Conservation (phyloP, 2,329 filamentous ascomycete species). For the Penicillium vulpinum region DNA sequence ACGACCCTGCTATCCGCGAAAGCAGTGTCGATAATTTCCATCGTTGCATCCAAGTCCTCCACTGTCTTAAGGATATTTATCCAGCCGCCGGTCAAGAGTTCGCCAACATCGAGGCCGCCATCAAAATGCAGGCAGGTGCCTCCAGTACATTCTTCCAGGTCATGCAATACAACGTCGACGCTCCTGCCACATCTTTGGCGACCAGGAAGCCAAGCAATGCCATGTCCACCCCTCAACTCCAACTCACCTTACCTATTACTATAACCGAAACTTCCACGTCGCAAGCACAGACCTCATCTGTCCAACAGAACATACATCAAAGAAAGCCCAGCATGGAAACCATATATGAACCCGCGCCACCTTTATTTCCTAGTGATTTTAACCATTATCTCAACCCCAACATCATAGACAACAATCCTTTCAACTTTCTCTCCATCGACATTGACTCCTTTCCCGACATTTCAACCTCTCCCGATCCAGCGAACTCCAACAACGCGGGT, state of each 20-base stretch:
- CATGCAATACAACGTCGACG: conserved; percentile 32
- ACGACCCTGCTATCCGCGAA: conserved; percentile 66
- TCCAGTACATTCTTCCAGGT: conserved; percentile 34
- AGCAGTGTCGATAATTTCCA: conserved; percentile 73
- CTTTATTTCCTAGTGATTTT: conserved; percentile 26
- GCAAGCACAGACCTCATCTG: background rate
- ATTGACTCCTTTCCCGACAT: conserved; percentile 26
- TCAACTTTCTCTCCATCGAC: conserved; percentile 28
- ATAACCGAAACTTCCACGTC: background rate
- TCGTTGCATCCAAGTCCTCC: conserved; percentile 82
- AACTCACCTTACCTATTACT: background rate
- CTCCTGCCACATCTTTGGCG: conserved; percentile 9
- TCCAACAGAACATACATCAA: background rate
- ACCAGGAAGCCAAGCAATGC: conserved; percentile 18
- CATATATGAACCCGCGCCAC: background rate
- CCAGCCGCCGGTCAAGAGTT: conserved; percentile 76
- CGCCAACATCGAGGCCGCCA: conserved; percentile 37
- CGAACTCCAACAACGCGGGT: background rate
- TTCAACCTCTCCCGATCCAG: conserved; percentile 4
- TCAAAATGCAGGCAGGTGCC: conserved; percentile 31
- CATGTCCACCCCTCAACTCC: conserved; percentile 12
- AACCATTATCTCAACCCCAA: conserved; percentile 21
- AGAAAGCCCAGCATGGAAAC: conserved; percentile 9
- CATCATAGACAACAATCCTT: conserved; percentile 15
- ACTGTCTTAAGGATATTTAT: conserved; percentile 79